Evolutionary conservation across 495 filamentous ascomycete genomes (phyloP).

Genomic region (Xylaria bambusicola): DNA sequence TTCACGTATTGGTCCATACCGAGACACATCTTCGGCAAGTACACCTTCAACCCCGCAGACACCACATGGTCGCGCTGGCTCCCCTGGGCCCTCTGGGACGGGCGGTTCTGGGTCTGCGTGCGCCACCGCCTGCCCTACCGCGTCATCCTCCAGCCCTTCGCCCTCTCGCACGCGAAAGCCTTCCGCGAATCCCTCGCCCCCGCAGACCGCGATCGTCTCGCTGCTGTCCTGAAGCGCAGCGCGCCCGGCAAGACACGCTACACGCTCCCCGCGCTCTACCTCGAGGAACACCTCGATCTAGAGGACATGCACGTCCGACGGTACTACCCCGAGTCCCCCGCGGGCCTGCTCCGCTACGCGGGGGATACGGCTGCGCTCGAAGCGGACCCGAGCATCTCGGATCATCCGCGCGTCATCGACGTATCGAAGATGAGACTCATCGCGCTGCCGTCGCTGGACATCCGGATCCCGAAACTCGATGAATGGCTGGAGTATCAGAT

Average conservation of each 20-base stretch:
- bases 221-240: conserved; percentile 36
- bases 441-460: conserved; percentile 52
- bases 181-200: conserved; percentile 42
- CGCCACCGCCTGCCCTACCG: conserved; percentile 37
- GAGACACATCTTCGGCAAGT: not conserved
- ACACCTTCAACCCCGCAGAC: not conserved
- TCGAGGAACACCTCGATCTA: conserved; percentile 29
- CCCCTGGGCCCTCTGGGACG: conserved; percentile 70
- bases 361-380: not conserved
- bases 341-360: not conserved
- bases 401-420: conserved; percentile 9
- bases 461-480: conserved; percentile 36
- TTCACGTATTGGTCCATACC: conserved; percentile 11
- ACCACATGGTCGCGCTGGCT: conserved; percentile 30
- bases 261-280: conserved; percentile 55
- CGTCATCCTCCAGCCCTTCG: conserved; percentile 55
- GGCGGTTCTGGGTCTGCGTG: conserved; percentile 78
- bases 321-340: conserved; percentile 1
- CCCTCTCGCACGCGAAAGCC: conserved; percentile 46
- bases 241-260: conserved; percentile 56
- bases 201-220: conserved; percentile 30
- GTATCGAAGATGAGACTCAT: conserved; percentile 37
- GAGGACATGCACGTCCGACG: conserved; percentile 7
- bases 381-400: conserved; percentile 17
- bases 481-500: conserved; percentile 47